Base-by-base conservation (phyloP, 345 rosid genomes). In the Erodium maritimum region DNA sequence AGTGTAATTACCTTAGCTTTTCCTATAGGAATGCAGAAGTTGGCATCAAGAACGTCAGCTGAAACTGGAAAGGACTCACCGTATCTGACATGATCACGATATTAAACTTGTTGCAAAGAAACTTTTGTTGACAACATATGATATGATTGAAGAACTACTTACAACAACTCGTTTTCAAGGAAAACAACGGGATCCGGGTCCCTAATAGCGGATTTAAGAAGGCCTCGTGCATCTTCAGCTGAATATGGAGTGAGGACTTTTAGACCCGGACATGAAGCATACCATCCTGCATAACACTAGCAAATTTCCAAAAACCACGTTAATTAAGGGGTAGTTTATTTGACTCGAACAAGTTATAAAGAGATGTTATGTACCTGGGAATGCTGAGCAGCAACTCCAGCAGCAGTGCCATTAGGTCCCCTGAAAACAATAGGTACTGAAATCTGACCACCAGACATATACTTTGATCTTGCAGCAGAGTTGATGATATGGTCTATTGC, bases 341-440 rank as follows among this genome's bases (percentile, higher is more conserved):
- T 29, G 8, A 29, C 34, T 29, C 3, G 34, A 8, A 29, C 3
- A 29, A 3, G 8, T 29, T 3, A 29, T 8, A 29, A 3, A 8
- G 34, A 3, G 8, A 29, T 29, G 5, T 29, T 29, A 25, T 63
- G 59, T 78, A 81, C 96, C 14, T 91, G 98, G 63, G 98, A 91
- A 73, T 91, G 98, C 64, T 91, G 98, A 61, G 96, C 96, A 56
- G 83, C 98, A 55, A 88, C 95, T 72, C 95, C 98, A 48, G 98
- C 95, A 61, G 98, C 96, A 42, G 93, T 90, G 67, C 98, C 98
- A 78, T 91, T 91, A 57, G 98, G 95, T 65, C 96, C 96, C 70
- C 96, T 82, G 67, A 88, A 88, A 61, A 91, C 98, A 50, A 88
- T 86, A 58, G 98, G 87, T 52, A 81, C 96, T 16, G 77, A 60